Evolutionary conservation across 495 filamentous ascomycete species (phyloP), one percentile per base, ranked within the genome.

Genomic region (Alectoria sarmentosa): DNA sequence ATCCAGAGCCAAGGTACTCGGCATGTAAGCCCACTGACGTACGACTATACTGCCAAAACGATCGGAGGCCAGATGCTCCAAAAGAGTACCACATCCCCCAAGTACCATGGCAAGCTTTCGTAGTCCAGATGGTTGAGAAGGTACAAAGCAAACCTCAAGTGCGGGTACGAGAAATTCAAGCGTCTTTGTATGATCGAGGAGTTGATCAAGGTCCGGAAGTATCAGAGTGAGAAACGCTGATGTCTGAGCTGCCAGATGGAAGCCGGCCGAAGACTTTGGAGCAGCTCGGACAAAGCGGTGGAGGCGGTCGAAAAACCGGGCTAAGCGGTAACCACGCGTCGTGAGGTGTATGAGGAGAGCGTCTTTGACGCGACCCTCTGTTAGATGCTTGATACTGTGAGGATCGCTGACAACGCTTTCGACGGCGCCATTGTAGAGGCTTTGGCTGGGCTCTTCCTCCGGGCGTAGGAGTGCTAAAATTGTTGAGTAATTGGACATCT

Each of bases 51-150:
- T 26, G n/a, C 65, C 65, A 0, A 23, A 9, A 19, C 10, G 46
- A 38, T 63, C 38, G 1, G 46, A 55, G 52, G 26, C n/a, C 4
- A 66, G 17, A n/a, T 36, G 39, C 41, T 66, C 44, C 10, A 66
- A 34, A 3, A 61, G 7, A 0, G 56, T 44, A 23, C 17, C 46
- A 3, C 15, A 48, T 3, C 19, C 10, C 3, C 15, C 26, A 26
- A 62, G 26, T 11, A 44, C 19, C 6, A 19, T 21, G 9, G 65
- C 65, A 1, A 62, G 19, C 14, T 62, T 2, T 7, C 32, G n/a
- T 11, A 61, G 60, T 4, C 5, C 15, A 3, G 60, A 26, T 6
- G n/a, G 28, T 30, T 56, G 36, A 19, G 37, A 41, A 3, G 23
- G 11, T 0, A 19, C 30, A 7, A 37, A 49, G 30, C 4, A 62